Base-by-base conservation (phyloP, 768 basidiomycete genomes). In the Tephrocybe sp. region DNA sequence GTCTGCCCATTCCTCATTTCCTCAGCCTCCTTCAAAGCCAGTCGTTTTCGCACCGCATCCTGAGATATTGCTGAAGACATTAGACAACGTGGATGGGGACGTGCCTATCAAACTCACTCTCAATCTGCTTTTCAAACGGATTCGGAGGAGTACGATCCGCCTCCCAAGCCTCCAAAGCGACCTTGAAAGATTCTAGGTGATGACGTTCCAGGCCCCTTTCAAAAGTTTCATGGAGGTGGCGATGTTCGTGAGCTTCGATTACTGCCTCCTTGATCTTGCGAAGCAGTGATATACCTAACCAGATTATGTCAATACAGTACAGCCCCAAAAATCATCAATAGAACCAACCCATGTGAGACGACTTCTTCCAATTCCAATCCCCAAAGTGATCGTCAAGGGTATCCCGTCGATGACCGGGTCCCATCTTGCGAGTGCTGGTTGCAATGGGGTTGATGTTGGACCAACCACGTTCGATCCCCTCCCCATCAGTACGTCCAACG, bases 371-470 rank as follows among this genome's bases (percentile, higher is more conserved):
- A 29, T 69, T 69, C 39, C 52, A 59, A 21, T 54, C 52, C 1
- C 48, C 55, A 36, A 58, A 65, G 19, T 64, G 61, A 25, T 60
- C 57, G 31, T 66, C 59, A 3, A 69, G 19, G 0, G 42, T 54
- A 19, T 66, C 64, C 1, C 52, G 56, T 6, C 64, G 49, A 4
- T 54, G 51, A 3, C 64, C 66, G 5, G 63, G 61, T 4, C 66
- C 68, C 70, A 73, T 71, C 53, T 68, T 68, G 15, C 53, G 42
- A 2, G 65, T 68, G 27, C 65, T 65, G 3, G 39, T 37, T 6
- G 67, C 60, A 0, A 61, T 36, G 0, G 50, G 11, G 52, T 69
- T 67, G 22, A 62, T 57, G 18, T 55, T 31, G 0, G 64, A 47
- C 67, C 66, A 72, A 0, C 53, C 57, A 1, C 62, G 42, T 49